A percentile compares a stretch with the other conserved stretches of the same genome.
These are phyloP conservation scores for Rhododendron griersonianum DNA, from an alignment of 148 eudicot genomes.

Conservation along the genomic window DNA sequence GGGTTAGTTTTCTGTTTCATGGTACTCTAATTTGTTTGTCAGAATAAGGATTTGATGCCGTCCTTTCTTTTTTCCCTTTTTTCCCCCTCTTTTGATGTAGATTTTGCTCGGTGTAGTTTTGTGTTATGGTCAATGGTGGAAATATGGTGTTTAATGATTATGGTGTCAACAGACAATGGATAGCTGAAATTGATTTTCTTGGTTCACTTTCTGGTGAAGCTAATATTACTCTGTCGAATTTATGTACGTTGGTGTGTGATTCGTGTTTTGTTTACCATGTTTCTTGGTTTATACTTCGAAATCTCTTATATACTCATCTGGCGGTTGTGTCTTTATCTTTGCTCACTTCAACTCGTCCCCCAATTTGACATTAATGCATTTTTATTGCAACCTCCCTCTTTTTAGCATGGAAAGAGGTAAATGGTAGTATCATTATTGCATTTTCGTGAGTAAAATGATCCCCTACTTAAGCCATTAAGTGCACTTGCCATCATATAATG, in stretches of 20 bases:
- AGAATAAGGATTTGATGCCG: background rate
- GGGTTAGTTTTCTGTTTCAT: conserved; percentile 9
- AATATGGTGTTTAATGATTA: background rate
- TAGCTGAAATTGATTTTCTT: background rate
- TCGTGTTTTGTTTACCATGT: background rate
- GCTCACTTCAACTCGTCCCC: background rate
- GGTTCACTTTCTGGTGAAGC: background rate
- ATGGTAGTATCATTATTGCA: background rate
- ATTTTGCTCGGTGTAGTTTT: background rate
- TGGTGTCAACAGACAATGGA: background rate
- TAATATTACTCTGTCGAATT: background rate
- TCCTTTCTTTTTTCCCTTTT: background rate
- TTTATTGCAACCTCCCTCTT: background rate
- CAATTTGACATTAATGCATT: background rate
- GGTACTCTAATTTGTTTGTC: conserved; percentile 6
- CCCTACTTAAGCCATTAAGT: background rate
- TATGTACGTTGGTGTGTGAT: background rate
- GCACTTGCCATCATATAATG: background rate
- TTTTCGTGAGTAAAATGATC: background rate
- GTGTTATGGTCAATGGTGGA: background rate
- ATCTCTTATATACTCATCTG: background rate
- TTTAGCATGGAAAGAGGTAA: background rate
- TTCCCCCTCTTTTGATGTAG: background rate
- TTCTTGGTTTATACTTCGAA: background rate
- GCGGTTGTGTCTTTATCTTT: background rate